Conservation (phyloP, 345 rosid genomes). For the Psidium guajava region DNA sequence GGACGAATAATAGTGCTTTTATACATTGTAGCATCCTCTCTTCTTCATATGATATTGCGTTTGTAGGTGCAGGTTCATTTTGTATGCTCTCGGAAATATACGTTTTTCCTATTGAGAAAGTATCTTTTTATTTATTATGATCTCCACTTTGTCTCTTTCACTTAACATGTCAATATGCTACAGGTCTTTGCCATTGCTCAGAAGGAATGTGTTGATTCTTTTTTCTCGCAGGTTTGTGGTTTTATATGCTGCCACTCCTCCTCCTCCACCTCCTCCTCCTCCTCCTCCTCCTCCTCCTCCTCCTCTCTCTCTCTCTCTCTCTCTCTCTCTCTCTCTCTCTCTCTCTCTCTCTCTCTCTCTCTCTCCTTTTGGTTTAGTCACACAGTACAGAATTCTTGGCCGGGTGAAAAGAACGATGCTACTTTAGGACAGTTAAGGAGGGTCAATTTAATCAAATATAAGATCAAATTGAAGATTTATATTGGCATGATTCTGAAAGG, state of each 20-base stretch:
- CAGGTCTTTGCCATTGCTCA: conserved; percentile 92
- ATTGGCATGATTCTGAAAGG: not conserved
- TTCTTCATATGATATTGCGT: not conserved
- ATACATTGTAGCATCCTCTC: not conserved
- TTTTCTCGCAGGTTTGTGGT: conserved; percentile 74
- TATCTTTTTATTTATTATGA: not conserved
- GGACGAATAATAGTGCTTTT: not conserved
- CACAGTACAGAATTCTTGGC: not conserved
- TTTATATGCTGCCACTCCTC: not conserved
- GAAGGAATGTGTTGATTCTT: conserved; percentile 84
- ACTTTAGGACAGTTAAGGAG: not conserved
- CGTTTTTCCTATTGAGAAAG: not conserved
- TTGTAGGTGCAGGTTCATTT: not conserved
- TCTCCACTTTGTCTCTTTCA: not conserved
- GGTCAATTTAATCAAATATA: not conserved
- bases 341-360: not conserved
- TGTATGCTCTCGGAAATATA: not conserved
- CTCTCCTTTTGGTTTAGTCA: not conserved
- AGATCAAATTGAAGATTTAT: not conserved
- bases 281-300: too few relatives aligned
- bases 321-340: not conserved
- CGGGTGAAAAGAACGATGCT: not conserved
- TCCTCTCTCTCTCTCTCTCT: not conserved
- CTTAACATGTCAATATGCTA: conserved; percentile 1
- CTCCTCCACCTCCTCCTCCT: not conserved